Percentiles rank a stretch among this genome's conserved stretches.
phyloP scores from a whole-genome alignment of 257 asterid genomes.

The Petrea volubilis region DNA sequence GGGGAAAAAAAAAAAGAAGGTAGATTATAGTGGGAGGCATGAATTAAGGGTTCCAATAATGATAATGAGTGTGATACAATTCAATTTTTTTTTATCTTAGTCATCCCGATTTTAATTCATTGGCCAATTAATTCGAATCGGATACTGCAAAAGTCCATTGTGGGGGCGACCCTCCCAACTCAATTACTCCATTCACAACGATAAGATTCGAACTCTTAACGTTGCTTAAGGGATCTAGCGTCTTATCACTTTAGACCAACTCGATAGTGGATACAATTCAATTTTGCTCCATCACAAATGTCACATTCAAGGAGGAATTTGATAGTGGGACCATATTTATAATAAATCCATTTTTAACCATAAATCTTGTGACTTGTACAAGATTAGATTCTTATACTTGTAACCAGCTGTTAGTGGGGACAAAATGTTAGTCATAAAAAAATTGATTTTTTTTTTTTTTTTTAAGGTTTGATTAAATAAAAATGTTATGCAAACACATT shows the following conservation, averaged over 20 bases:
- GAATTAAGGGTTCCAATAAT: background rate
- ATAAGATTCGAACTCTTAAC: too few relatives aligned
- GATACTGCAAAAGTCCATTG: too few relatives aligned
- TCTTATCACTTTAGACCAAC: too few relatives aligned
- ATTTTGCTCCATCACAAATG: conserved; percentile 18
- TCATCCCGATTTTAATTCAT: too few relatives aligned
- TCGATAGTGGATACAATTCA: background rate
- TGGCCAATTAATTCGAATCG: too few relatives aligned
- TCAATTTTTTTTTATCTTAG: too few relatives aligned
- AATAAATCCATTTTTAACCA: conserved; percentile 30
- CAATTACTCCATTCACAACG: too few relatives aligned
- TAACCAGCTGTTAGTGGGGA: conserved; percentile 84
- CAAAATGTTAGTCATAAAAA: too few relatives aligned
- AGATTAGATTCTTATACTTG: conserved; percentile 36
- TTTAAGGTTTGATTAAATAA: conserved; percentile 16
- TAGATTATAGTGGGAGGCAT: background rate
- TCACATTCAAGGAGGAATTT: conserved; percentile 37
- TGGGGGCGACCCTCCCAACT: too few relatives aligned
- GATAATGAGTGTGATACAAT: background rate
- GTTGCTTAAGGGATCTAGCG: too few relatives aligned
- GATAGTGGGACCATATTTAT: conserved; percentile 24
- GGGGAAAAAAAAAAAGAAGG: too few relatives aligned
- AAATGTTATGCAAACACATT: conserved; percentile 19
- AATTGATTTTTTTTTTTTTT: too few relatives aligned
- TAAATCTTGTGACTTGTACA: conserved; percentile 40